phyloP scores from a whole-genome alignment of 208 protist species.

The Leishmania aethiopica region DNA sequence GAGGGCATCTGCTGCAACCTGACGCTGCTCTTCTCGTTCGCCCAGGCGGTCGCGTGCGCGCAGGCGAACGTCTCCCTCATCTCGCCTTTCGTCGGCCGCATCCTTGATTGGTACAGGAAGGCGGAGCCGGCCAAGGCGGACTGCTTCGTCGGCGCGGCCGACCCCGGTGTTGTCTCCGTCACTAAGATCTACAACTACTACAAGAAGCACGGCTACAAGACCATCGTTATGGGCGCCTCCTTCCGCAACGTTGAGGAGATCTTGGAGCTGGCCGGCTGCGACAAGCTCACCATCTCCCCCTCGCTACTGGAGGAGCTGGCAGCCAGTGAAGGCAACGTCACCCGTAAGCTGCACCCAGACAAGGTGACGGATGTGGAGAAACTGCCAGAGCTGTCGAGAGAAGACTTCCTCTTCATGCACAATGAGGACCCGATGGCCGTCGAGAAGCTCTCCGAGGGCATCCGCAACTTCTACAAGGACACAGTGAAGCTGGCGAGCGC shows the following conservation, averaged over 20 bases:
- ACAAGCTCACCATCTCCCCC: constrained; percentile 97
- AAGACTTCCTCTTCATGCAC: constrained; percentile 81
- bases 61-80: constrained; percentile 95
- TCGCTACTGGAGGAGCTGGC: constrained; percentile 94
- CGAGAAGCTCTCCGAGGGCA: constrained; percentile 98
- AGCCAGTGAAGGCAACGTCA: constrained; percentile 38
- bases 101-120: constrained; percentile 97
- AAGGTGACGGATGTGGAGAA: constrained; percentile 41
- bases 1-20: constrained; percentile 98
- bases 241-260: constrained; percentile 97
- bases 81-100: constrained; percentile 97
- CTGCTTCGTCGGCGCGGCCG: constrained; percentile 69
- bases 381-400: constrained; percentile 66
- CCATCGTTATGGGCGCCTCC: constrained; percentile 97
- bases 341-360: constrained; percentile 67
- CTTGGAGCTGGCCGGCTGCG: constrained; percentile 94
- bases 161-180: constrained; percentile 96
- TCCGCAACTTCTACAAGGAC: constrained; percentile 96
- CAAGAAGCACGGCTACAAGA: constrained; percentile 97
- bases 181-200: constrained; percentile 97
- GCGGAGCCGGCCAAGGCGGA: constrained; percentile 44
- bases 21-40: constrained; percentile 97
- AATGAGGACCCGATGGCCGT: constrained; percentile 96
- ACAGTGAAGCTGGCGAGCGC: constrained; percentile 85
- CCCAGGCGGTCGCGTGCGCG: constrained; percentile 95